phyloP scores from a whole-genome alignment of 2,329 filamentous ascomycete species.

The Trichothecium sympodiale region DNA sequence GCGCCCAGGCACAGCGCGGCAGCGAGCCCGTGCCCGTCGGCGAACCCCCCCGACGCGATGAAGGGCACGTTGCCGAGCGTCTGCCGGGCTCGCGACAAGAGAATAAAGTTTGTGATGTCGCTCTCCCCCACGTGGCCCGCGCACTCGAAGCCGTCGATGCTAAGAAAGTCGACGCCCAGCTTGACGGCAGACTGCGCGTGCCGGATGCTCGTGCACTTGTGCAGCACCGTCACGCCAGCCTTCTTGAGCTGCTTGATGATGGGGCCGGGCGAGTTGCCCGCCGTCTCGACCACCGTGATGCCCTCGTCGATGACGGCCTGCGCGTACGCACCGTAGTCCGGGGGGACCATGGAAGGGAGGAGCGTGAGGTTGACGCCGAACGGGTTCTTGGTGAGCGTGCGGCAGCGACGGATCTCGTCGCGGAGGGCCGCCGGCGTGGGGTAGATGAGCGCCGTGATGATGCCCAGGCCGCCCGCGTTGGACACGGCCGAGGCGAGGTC shows the following conservation, averaged over 20 bases:
- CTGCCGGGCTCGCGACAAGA: slow-evolving; percentile 77
- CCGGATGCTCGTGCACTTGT: slow-evolving; percentile 96
- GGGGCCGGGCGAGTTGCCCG: slow-evolving; percentile 77
- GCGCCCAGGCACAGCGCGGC: slow-evolving; percentile 84
- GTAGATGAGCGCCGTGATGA: slow-evolving; percentile 84
- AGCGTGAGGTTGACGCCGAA: slow-evolving; percentile 96
- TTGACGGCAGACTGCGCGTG: slow-evolving; percentile 88
- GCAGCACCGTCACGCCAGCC: slow-evolving; percentile 67
- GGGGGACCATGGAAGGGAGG: slow-evolving; percentile 77
- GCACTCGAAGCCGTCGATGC: slow-evolving; percentile 96
- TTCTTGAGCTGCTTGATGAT: slow-evolving; percentile 83
- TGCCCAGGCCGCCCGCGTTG: slow-evolving; percentile 73
- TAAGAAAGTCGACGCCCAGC: slow-evolving; percentile 91
- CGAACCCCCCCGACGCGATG: slow-evolving; percentile 92
- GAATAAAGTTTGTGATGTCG: slow-evolving; percentile 83
- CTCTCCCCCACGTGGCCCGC: slow-evolving; percentile 80
- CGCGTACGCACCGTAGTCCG: slow-evolving; percentile 86
- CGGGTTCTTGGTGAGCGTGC: slow-evolving; percentile 63
- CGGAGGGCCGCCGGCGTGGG: slow-evolving; percentile 84
- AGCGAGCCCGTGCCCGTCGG: slow-evolving; percentile 85
- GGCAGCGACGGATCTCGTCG: slow-evolving; percentile 83
- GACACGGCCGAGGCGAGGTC: slow-evolving; percentile 67
- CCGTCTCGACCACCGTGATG: slow-evolving; percentile 83
- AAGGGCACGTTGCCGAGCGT: slow-evolving; percentile 68
- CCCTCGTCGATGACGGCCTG: slow-evolving; percentile 90